Conservation (phyloP, 306 rosid genomes). For the Medicago lupulina region DNA sequence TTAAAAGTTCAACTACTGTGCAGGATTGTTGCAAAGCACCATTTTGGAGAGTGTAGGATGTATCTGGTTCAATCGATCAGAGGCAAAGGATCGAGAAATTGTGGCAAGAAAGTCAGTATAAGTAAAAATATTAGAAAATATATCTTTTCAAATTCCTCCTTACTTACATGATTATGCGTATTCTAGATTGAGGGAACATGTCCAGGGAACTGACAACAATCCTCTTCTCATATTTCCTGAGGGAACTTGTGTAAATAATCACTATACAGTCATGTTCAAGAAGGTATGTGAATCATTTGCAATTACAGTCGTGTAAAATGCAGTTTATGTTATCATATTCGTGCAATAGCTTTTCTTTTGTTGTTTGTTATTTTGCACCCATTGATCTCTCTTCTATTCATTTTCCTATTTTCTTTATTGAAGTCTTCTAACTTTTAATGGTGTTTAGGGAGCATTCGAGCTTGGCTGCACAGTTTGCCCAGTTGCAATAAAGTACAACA, state of each 20-base stretch:
- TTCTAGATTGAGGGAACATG: slow-evolving; percentile 84
- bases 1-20: slow-evolving; percentile 5
- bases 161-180: slow-evolving; percentile 36
- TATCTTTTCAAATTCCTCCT: slow-evolving; percentile 32
- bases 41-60: slow-evolving; percentile 95
- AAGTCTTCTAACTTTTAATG: slow-evolving; percentile 39
- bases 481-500: slow-evolving; percentile 92
- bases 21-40: slow-evolving; percentile 95
- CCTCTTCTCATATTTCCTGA: slow-evolving; percentile 98
- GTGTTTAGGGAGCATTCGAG: slow-evolving; percentile 93
- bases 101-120: slow-evolving; percentile 85
- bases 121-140: slow-evolving; percentile 23
- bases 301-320: slow-evolving; percentile 4
- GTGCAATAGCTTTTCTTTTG: slow-evolving; percentile 15
- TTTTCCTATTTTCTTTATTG: slow-evolving; percentile 30
- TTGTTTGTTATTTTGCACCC: not conserved
- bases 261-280: slow-evolving; percentile 94
- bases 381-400: slow-evolving; percentile 7
- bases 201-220: slow-evolving; percentile 78
- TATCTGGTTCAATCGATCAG: slow-evolving; percentile 93
- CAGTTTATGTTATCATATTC: slow-evolving; percentile 1
- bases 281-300: slow-evolving; percentile 59
- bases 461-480: slow-evolving; percentile 97
- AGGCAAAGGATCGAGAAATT: slow-evolving; percentile 91
- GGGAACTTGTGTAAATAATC: slow-evolving; percentile 98